phyloP scores from a whole-genome alignment of 768 basidiomycete genomes.

The Chalciporus pseudorubinellus region DNA sequence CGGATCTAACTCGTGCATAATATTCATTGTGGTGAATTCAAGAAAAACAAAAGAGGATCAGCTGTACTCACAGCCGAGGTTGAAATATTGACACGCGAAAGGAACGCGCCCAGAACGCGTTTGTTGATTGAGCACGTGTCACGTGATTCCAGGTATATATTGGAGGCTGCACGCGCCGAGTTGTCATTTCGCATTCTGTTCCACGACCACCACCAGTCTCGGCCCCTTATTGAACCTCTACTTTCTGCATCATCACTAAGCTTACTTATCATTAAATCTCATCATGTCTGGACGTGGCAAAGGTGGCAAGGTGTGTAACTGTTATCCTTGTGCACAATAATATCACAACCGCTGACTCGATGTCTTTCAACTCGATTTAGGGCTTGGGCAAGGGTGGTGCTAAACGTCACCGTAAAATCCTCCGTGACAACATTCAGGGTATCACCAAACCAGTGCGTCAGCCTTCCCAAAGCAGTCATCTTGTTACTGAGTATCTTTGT shows the following conservation, averaged over 20 bases:
- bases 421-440: slow-evolving; percentile 73
- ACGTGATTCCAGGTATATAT: slow-evolving; percentile 4
- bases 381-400: slow-evolving; percentile 86
- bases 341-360: background rate
- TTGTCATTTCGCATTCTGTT: background rate
- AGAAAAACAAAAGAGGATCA: too few species aligned
- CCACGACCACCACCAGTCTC: slow-evolving; percentile 3
- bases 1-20: background rate
- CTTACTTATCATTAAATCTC: slow-evolving; percentile 2
- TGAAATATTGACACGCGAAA: background rate
- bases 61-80: background rate
- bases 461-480: background rate
- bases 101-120: background rate
- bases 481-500: background rate
- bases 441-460: slow-evolving; percentile 20
- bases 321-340: background rate
- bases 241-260: background rate
- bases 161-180: background rate
- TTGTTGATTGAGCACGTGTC: slow-evolving; percentile 1
- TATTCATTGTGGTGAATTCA: too few species aligned
- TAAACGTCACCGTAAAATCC: slow-evolving; percentile 81
- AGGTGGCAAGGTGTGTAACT: slow-evolving; percentile 57
- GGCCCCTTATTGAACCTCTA: background rate
- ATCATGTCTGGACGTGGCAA: slow-evolving; percentile 84
- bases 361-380: slow-evolving; percentile 23